Conservation (phyloP, 1,139 yeast species). For the Yamadazyma membranifaciens region DNA sequence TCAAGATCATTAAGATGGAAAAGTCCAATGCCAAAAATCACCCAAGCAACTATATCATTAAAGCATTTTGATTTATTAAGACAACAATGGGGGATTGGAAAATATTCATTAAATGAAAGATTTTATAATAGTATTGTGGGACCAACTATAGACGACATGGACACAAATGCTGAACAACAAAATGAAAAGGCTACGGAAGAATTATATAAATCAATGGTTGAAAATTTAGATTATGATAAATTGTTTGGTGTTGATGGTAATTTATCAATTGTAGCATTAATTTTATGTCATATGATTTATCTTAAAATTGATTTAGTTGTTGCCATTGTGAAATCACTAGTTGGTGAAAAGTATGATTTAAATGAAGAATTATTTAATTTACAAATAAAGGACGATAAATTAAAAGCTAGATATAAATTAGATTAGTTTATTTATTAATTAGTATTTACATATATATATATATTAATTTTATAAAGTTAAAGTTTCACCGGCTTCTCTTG, state of each 20-base stretch:
- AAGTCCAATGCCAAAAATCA: constrained; percentile 32
- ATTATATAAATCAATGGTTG: constrained; percentile 18
- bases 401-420: constrained; percentile 5
- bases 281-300: constrained; percentile 33
- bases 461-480: constrained; percentile 25
- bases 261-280: constrained; percentile 26
- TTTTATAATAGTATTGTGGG: constrained; percentile 17
- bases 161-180: constrained; percentile 4
- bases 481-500: constrained; percentile 68
- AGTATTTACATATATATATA: background rate
- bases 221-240: constrained; percentile 26
- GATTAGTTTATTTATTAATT: constrained; percentile 2
- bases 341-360: constrained; percentile 36
- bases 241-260: constrained; percentile 36
- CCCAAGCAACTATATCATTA: constrained; percentile 32
- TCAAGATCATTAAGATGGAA: constrained; percentile 28
- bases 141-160: background rate
- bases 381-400: background rate
- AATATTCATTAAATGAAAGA: constrained; percentile 27
- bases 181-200: background rate
- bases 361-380: constrained; percentile 6
- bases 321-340: constrained; percentile 31
- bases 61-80: constrained; percentile 30
- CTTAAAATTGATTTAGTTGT: constrained; percentile 31
- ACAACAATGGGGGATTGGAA: constrained; percentile 29